Conservation (phyloP, 1,284 basidiomycete genomes). For the Ceratobasidium sp. region DNA sequence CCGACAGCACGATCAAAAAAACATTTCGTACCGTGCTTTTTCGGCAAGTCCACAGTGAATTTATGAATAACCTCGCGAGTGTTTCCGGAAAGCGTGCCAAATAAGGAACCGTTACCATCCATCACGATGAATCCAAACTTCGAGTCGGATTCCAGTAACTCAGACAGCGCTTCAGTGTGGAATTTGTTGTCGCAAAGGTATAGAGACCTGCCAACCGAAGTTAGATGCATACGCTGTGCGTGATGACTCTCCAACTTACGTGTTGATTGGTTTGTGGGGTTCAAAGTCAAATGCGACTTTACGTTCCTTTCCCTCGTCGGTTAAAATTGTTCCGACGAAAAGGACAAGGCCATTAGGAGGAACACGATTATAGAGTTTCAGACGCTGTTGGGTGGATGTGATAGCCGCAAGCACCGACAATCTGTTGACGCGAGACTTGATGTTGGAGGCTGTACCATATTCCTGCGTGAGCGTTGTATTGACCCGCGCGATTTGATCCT, state of each 20-base stretch:
- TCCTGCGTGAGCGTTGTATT: slow-evolving; percentile 98
- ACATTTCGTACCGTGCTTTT: slow-evolving; percentile 83
- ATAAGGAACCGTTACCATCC: slow-evolving; percentile 98
- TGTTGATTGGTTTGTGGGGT: slow-evolving; percentile 98
- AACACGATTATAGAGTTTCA: slow-evolving; percentile 96
- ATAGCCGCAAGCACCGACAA: slow-evolving; percentile 98
- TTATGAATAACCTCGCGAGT: slow-evolving; percentile 98
- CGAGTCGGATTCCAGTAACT: slow-evolving; percentile 96
- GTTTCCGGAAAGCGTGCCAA: slow-evolving; percentile 96
- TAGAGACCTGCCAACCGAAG: slow-evolving; percentile 74
- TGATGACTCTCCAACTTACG: slow-evolving; percentile 67
- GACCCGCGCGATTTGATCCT: slow-evolving; percentile 96
- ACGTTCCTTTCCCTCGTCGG: slow-evolving; percentile 99
- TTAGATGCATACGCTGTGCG: slow-evolving; percentile 19
- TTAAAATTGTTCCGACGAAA: slow-evolving; percentile 97
- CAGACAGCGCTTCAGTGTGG: slow-evolving; percentile 97
- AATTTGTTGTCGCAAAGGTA: slow-evolving; percentile 99
- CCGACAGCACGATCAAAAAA: neutral
- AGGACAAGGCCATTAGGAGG: slow-evolving; percentile 97
- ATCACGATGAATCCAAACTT: slow-evolving; percentile 99
- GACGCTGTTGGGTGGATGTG: slow-evolving; percentile 97
- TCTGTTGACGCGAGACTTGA: slow-evolving; percentile 99
- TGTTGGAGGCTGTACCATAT: slow-evolving; percentile 98
- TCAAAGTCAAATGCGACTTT: slow-evolving; percentile 98
- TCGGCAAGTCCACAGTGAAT: slow-evolving; percentile 98